Base-by-base conservation (phyloP, 2,329 filamentous ascomycete genomes). In the Teratosphaeria pseudoeucalypti region DNA sequence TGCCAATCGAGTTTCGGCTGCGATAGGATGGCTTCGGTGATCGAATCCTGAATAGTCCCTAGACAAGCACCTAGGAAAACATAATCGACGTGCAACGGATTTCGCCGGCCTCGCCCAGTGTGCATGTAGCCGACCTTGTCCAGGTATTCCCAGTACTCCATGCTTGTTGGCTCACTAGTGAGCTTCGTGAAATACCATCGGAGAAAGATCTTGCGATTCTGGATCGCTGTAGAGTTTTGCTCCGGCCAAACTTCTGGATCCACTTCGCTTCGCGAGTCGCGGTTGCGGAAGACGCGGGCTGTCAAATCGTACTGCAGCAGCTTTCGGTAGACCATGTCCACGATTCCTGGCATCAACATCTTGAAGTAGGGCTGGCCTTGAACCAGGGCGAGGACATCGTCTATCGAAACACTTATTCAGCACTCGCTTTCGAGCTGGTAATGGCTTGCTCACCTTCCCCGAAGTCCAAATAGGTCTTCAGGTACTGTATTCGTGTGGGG, bases 51-150 rank as follows among this genome's bases (percentile, higher is more conserved):
- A 65, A 92, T 87, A 70, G 89, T 88, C 2, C 84, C 85, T 2
- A 92, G 79, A 53, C 84, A 85, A 34, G 79, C 83, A 56, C 88
- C 86, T 54, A 92, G 86, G 71, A 92, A 89, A 55, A 92, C 80
- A 72, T 91, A 92, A 72, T 92, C 89, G 64, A 92, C 81, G 68
- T 91, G 87, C 16, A 92, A 79, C 1, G 88, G 85, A 65, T 90
- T 84, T 57, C 83, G 78, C 47, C 88, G 83, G 19, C 85, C 88
- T 54, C 86, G 83, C 1, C 88, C 88, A n/a, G 87, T 85, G 71
- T 92, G 89, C 88, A 92, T 92, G 71, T 71, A 85, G 81, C 88
- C 89, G 39, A 92, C 89, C 73, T 92, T 92, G 75, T 92, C 87
- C 53, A 92, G 77, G 70, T 92, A 92, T 68, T 88, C 83, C 88